phyloP scores from a whole-genome alignment of 768 basidiomycete genomes.

The Pleurotus platypus region DNA sequence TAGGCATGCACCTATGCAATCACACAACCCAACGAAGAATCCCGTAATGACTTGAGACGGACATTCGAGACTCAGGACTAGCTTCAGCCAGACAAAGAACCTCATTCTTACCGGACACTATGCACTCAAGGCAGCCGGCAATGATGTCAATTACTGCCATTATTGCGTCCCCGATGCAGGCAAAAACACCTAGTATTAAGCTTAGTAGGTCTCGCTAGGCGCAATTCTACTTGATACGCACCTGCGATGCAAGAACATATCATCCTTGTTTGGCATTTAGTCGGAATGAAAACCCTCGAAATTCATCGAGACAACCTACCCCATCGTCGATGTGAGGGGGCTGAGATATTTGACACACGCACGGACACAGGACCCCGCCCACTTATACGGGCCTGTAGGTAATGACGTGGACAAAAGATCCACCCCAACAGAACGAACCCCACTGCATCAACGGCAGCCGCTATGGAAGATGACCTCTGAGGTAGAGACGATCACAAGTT shows the following conservation, averaged over 20 bases:
- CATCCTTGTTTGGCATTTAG: neutral
- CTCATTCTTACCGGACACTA: slow-evolving; percentile 35
- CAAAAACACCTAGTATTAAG: slow-evolving; percentile 28
- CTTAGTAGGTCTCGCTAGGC: neutral
- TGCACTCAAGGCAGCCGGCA: slow-evolving; percentile 42
- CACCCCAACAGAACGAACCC: too few species aligned
- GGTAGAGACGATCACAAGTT: too few species aligned
- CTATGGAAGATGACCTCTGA: too few species aligned
- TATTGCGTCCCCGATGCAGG: slow-evolving; percentile 40
- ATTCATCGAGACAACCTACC: slow-evolving; percentile 2
- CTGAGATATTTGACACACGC: neutral
- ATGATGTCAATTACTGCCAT: slow-evolving; percentile 34
- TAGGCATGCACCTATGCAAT: neutral
- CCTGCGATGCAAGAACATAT: slow-evolving; percentile 30
- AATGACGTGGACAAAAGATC: too few species aligned
- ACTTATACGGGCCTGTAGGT: neutral
- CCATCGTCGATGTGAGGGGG: neutral
- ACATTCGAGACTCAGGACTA: neutral
- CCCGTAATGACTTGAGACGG: neutral
- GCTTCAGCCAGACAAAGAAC: neutral
- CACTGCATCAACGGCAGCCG: too few species aligned
- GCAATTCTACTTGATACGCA: slow-evolving; percentile 5
- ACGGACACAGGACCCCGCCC: neutral
- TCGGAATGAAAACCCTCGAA: neutral
- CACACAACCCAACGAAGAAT: neutral